Evolutionary conservation across 768 basidiomycete species (phyloP), one percentile per base, ranked within the genome.

Genomic region (Trametes gibbosa): DNA sequence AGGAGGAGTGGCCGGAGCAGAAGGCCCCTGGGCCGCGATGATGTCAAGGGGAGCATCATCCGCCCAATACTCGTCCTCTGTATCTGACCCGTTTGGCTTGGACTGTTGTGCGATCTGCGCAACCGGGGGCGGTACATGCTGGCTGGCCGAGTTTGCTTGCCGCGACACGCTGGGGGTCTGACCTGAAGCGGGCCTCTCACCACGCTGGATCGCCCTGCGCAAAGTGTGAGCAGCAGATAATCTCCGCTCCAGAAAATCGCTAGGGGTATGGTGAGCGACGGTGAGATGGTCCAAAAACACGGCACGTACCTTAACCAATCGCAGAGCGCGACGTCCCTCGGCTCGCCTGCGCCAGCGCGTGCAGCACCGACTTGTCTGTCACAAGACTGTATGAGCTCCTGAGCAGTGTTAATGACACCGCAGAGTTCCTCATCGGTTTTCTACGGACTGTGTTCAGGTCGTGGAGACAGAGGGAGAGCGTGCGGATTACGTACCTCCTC

Each of bases 341-440:
- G 60, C 19, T 60, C 52, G 2, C 39, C 41, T 17, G 50, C 27
- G 21, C 51, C 53, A 6, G 59, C 40, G 12, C 60, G 50, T 9
- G 60, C 60, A n/a, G 60, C 54, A 19, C 60, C 60, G 27, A 62
- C 39, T 35, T 57, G 46, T 37, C 42, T 62, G 19, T 62, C 45
- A 32, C 54, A 56, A 14, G 24, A 19, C n/a, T 62, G 55, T 13
- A 57, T 27, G 10, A 62, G 34, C 0, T 24, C 29, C 14, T 48
- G 50, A 1, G 55, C 50, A 4, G 55, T 56, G 16, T 19, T 46
- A 19, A 50, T 56, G 2, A 47, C 55, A 3, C 42, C 60, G 10
- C 40, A 45, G 8, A 62, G 50, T 17, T 62, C 55, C 24, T 49
- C 39, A 45, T 62, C 60, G 12, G 50, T 40, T 42, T 42, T 62